phyloP scores from a whole-genome alignment of 345 rosid genomes.

The Rhodamnia rubescens region DNA sequence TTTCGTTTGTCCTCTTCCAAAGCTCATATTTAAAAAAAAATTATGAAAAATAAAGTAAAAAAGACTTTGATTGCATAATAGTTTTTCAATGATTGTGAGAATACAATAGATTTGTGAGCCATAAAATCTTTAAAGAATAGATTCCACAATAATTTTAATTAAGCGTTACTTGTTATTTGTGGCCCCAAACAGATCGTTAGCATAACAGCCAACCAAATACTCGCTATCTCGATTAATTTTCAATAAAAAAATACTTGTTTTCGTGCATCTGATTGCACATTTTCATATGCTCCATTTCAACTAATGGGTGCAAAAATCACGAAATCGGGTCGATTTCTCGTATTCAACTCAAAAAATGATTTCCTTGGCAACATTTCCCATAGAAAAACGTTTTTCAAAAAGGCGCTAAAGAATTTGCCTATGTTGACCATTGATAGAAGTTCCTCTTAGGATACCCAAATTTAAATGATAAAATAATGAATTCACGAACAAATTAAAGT shows the following conservation, averaged over 20 bases:
- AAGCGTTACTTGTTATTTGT: too few species aligned
- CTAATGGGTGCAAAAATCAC: neutral
- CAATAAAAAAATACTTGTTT: neutral
- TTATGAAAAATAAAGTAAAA: neutral
- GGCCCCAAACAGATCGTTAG: too few species aligned
- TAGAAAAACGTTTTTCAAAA: neutral
- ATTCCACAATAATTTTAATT: too few species aligned
- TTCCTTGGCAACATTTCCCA: neutral
- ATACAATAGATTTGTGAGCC: too few species aligned
- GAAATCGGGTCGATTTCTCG: constrained; percentile 12
- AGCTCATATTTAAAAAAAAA: neutral
- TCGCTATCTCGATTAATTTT: too few species aligned
- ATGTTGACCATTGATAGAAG: constrained; percentile 55
- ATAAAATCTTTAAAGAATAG: too few species aligned
- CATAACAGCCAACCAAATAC: too few species aligned
- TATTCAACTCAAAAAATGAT: constrained; percentile 39
- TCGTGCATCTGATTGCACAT: neutral
- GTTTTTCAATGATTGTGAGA: too few species aligned
- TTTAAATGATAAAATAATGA: constrained; percentile 68
- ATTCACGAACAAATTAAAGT: constrained; percentile 16
- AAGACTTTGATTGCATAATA: too few species aligned
- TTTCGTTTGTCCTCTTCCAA: constrained; percentile 17
- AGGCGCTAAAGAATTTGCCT: neutral
- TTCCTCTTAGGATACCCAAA: constrained; percentile 20
- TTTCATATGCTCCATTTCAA: neutral